Evolutionary conservation across 2,329 filamentous ascomycete genomes (phyloP).

Genomic region (Arthrobotrys iridis): DNA sequence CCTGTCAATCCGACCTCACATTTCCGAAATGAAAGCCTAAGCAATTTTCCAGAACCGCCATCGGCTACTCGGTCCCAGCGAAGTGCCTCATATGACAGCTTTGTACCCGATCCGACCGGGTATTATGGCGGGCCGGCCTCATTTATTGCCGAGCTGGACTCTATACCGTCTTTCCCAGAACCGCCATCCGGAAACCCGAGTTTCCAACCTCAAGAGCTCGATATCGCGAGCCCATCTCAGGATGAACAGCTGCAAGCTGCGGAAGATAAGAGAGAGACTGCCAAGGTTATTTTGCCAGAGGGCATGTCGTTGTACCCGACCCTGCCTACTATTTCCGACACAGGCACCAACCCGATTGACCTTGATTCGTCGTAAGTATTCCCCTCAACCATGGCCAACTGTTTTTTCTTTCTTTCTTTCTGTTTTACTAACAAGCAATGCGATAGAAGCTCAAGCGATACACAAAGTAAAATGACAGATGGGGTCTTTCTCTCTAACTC

Average conservation of each 20-base stretch:
- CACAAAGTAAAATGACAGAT: conserved; percentile 34
- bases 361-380: conserved; percentile 32
- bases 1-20: background rate
- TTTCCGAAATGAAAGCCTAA: conserved; percentile 15
- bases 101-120: conserved; percentile 30
- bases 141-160: conserved; percentile 42
- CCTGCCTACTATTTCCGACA: conserved; percentile 15
- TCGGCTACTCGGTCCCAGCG: conserved; percentile 17
- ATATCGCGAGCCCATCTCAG: conserved; percentile 1
- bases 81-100: conserved; percentile 16
- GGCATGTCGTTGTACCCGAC: background rate
- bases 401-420: background rate
- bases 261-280: conserved; percentile 28
- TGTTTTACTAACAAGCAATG: background rate
- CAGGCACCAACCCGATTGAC: conserved; percentile 21
- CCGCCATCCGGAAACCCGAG: conserved; percentile 7
- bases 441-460: conserved; percentile 15
- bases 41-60: conserved; percentile 30
- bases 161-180: conserved; percentile 15
- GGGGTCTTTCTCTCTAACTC: conserved; percentile 26
- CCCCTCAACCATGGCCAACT: background rate
- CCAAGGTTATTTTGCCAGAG: conserved; percentile 37
- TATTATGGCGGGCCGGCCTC: conserved; percentile 32
- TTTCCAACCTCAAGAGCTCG: conserved; percentile 25
- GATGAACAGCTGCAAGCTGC: conserved; percentile 21